Evolutionary conservation across 2,329 filamentous ascomycete genomes (phyloP), one percentile per base, ranked within the genome.

Genomic region (Xylariaceae sp.): DNA sequence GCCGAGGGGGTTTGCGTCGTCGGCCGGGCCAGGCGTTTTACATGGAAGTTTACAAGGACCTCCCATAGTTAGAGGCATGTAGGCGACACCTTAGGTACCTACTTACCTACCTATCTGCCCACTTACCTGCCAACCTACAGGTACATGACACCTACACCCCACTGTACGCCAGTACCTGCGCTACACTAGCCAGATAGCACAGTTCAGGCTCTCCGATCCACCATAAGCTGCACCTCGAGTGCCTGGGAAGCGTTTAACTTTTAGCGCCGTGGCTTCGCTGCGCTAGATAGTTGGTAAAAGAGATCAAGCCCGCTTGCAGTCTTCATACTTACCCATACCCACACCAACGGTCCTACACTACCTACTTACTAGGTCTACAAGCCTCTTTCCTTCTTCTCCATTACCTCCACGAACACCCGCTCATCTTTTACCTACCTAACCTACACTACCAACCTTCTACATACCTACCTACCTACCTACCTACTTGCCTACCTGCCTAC

Each of bases 251-350:
- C 40, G 44, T 48, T 53, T 54, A 59, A 54, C 34, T 42, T 48
- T 50, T 59, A 59, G 57, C 51, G 57, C 54, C 50, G 54, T 54
- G 54, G 50, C 57, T 54, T 57, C 57, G 50, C 53, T 46, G 46
- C 48, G 37, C 56, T 56, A 55, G 19, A 19, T 19, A 19, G 19
- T 19, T 19, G 19, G 19, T 19, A 19, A 19, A 19, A 40, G 39
- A 51, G 56, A 30, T 19, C 34, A 37, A 19, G 19, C 19, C 19
- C 19, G 39, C 47, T 39, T 30, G 9, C 35, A 34, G 26, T 30
- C 11, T 6, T 26, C 27, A 4, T 7, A n/a, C n/a, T 27, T 41
- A 6, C n/a, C 12, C n/a, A 6, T 9, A 26, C 46, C 45, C 30
- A n/a, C 32, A 19, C 19, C 19, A 19, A 19, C 19, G 19, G 19